Conservation (phyloP, 352 stramenopile genomes). For the Plasmopara viticola region DNA sequence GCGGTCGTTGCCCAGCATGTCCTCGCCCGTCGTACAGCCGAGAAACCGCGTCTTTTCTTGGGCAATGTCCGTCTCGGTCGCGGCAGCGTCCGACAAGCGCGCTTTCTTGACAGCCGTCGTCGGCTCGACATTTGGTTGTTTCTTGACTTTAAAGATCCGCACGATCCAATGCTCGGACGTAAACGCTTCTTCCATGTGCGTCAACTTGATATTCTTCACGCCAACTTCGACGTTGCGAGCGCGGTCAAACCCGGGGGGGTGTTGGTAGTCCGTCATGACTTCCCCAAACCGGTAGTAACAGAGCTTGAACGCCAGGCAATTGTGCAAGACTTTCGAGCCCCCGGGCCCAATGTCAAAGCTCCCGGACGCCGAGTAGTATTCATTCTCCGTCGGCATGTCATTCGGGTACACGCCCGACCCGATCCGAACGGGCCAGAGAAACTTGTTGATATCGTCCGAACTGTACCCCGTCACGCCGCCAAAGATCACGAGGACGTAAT, state of each 20-base stretch:
- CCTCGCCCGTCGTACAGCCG: constrained; percentile 78
- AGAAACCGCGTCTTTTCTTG: constrained; percentile 76
- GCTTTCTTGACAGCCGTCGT: constrained; percentile 63
- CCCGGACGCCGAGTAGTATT: constrained; percentile 79
- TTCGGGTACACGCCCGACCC: constrained; percentile 74
- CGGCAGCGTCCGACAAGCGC: constrained; percentile 41
- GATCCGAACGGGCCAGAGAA: constrained; percentile 90
- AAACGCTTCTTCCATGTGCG: constrained; percentile 90
- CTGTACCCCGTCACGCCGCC: constrained; percentile 83
- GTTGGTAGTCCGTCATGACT: constrained; percentile 81
- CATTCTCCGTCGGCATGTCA: constrained; percentile 82
- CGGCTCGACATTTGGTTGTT: constrained; percentile 72
- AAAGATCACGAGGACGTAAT: constrained; percentile 91
- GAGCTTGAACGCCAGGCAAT: constrained; percentile 92
- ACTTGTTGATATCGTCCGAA: constrained; percentile 92
- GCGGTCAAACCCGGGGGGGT: constrained; percentile 79
- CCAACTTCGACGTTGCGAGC: constrained; percentile 84
- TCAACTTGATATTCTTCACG: constrained; percentile 88
- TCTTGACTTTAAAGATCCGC: constrained; percentile 93
- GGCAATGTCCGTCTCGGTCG: constrained; percentile 49
- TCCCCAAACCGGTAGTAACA: constrained; percentile 91
- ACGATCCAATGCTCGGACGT: constrained; percentile 95
- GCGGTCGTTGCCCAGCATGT: constrained; percentile 80
- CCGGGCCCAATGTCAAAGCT: constrained; percentile 81
- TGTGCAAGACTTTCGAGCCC: constrained; percentile 82